Conservation (phyloP, 2,329 filamentous ascomycete species). For the Trichoderma sp. region DNA sequence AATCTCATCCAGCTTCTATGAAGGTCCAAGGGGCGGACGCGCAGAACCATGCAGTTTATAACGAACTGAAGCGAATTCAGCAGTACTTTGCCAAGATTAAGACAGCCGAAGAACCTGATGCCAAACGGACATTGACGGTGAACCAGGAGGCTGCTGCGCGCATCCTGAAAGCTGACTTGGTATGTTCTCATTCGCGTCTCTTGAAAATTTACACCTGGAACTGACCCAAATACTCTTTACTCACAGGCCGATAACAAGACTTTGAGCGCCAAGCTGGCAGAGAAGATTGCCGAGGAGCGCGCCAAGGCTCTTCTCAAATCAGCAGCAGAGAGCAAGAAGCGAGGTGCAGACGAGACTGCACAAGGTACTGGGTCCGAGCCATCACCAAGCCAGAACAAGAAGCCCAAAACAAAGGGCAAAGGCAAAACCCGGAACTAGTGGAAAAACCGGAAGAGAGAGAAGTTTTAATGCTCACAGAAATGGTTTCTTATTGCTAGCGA, state of each 20-base stretch:
- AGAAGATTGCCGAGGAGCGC: slow-evolving; percentile 61
- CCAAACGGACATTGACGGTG: slow-evolving; percentile 57
- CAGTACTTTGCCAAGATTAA: slow-evolving; percentile 95
- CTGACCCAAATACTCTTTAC: slow-evolving; percentile 9
- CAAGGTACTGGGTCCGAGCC: slow-evolving; percentile 33
- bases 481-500: not conserved
- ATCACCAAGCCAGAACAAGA: slow-evolving; percentile 41
- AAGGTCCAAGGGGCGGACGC: slow-evolving; percentile 78
- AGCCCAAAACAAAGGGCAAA: slow-evolving; percentile 39
- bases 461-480: not conserved
- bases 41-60: slow-evolving; percentile 83
- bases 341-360: slow-evolving; percentile 43
- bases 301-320: slow-evolving; percentile 55
- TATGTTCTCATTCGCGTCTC: slow-evolving; percentile 42
- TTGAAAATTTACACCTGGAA: slow-evolving; percentile 9
- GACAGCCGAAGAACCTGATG: slow-evolving; percentile 65
- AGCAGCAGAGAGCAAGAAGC: slow-evolving; percentile 51
- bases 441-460: not conserved
- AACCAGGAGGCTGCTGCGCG: slow-evolving; percentile 79
- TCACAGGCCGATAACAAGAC: slow-evolving; percentile 54
- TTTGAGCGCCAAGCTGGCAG: slow-evolving; percentile 56
- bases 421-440: slow-evolving; percentile 29
- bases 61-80: slow-evolving; percentile 82
- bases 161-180: slow-evolving; percentile 81
- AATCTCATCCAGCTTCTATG: slow-evolving; percentile 60